Conservation (phyloP, 208 protist species). For the Leishmania lainsoni region DNA sequence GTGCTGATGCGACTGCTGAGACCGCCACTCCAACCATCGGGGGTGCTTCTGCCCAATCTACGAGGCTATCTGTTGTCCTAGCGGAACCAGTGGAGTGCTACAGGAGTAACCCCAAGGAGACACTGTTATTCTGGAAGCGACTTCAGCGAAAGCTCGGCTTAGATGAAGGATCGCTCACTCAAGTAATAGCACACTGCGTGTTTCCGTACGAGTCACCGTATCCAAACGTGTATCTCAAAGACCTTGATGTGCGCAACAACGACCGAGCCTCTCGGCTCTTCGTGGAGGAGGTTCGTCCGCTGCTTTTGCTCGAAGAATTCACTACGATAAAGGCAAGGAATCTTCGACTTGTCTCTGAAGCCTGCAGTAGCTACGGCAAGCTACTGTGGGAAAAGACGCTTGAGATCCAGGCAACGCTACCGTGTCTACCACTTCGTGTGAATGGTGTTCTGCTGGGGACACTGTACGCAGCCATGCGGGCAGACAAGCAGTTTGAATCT, state of each 20-base stretch:
- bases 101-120: slow-evolving; percentile 7
- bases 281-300: slow-evolving; percentile 5
- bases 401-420: slow-evolving; percentile 24
- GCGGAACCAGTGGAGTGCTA: neutral
- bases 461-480: slow-evolving; percentile 33
- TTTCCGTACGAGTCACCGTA: slow-evolving; percentile 34
- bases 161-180: neutral
- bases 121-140: slow-evolving; percentile 11
- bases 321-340: neutral
- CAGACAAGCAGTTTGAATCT: slow-evolving; percentile 48
- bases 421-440: slow-evolving; percentile 45
- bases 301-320: neutral
- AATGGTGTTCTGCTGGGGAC: slow-evolving; percentile 42
- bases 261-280: slow-evolving; percentile 17
- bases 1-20: neutral
- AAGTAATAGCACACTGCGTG: slow-evolving; percentile 2
- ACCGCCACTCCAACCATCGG: no score
- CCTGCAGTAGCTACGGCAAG: slow-evolving; percentile 24
- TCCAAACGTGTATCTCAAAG: slow-evolving; percentile 43
- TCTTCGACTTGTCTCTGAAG: slow-evolving; percentile 6
- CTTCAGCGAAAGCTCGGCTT: neutral
- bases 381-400: slow-evolving; percentile 32
- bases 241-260: slow-evolving; percentile 37
- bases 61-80: neutral
- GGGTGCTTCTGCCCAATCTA: no score